A percentile compares a stretch with the other conserved stretches of the same genome.
phyloP scores from a whole-genome alignment of 805 yeast species.

The Saccharomycopsis vini region DNA sequence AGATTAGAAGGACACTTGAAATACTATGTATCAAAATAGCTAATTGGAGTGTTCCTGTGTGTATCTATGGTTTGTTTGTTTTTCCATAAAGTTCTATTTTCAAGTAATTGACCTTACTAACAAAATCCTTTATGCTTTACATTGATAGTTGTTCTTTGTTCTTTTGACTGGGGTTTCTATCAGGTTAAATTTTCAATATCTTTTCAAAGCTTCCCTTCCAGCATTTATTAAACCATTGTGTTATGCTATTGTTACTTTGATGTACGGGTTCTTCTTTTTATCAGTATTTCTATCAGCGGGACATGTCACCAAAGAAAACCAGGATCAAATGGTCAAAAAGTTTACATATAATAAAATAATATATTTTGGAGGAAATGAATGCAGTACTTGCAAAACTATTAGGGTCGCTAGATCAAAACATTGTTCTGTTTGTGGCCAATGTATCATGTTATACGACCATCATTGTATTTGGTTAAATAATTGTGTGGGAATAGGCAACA shows the following conservation, averaged over 20 bases:
- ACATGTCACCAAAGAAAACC: neutral
- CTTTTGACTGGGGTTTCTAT: constrained; percentile 10
- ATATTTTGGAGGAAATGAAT: constrained; percentile 39
- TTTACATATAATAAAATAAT: constrained; percentile 43
- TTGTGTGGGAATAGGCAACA: constrained; percentile 65
- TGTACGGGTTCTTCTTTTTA: constrained; percentile 7
- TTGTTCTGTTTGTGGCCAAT: constrained; percentile 57
- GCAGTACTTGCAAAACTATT: constrained; percentile 51
- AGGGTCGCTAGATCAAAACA: constrained; percentile 71
- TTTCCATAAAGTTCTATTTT: too few species aligned
- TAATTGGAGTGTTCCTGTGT: too few species aligned
- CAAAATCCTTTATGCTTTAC: too few species aligned
- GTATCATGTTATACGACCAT: constrained; percentile 62
- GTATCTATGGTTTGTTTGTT: too few species aligned
- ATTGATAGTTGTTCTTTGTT: constrained; percentile 11
- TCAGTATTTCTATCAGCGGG: constrained; percentile 8
- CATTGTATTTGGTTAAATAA: constrained; percentile 68
- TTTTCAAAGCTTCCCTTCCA: constrained; percentile 1
- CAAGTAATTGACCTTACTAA: too few species aligned
- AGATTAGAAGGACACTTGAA: too few species aligned
- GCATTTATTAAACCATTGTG: too few species aligned
- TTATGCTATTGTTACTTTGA: constrained; percentile 3
- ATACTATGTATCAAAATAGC: too few species aligned
- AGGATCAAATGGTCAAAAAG: neutral
- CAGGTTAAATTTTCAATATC: constrained; percentile 8